These are phyloP conservation scores for Neolecta irregularis DNA, from an alignment of 1,139 yeast genomes.

Conservation along the genomic window DNA sequence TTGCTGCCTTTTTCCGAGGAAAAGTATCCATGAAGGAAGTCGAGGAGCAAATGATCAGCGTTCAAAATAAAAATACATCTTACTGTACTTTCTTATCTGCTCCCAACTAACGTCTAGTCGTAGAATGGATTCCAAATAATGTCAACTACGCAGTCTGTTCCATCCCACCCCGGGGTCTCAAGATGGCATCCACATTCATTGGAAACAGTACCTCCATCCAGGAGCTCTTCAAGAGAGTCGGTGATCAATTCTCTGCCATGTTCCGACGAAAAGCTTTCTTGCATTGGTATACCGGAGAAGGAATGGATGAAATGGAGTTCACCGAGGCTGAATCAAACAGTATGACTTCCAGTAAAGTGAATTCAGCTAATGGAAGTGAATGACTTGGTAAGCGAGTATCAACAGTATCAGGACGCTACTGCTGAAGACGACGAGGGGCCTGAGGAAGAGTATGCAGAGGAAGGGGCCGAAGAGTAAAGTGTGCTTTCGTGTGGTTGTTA, in stretches of 20 bases:
- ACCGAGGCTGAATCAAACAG: conserved; percentile 32
- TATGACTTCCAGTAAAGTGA: background rate
- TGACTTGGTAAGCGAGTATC: conserved; percentile 26
- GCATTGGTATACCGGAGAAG: conserved; percentile 34
- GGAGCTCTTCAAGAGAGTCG: conserved; percentile 29
- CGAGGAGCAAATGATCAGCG: conserved; percentile 28
- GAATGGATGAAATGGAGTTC: conserved; percentile 34
- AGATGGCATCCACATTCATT: conserved; percentile 31
- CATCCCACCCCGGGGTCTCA: conserved; percentile 29
- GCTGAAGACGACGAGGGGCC: conserved; percentile 25
- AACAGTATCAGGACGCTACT: conserved; percentile 32
- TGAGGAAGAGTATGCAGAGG: conserved; percentile 20
- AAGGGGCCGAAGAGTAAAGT: conserved; percentile 7
- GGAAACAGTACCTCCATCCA: conserved; percentile 34
- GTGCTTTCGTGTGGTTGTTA: too few species aligned
- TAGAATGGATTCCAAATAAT: conserved; percentile 94
- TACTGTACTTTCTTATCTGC: conserved; percentile 17
- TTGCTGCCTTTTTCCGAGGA: conserved; percentile 33
- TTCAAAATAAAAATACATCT: conserved; percentile 26
- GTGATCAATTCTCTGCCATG: conserved; percentile 31
- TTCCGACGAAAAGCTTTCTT: conserved; percentile 32
- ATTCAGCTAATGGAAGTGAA: background rate
- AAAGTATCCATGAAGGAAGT: conserved; percentile 32
- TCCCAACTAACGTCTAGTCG: conserved; percentile 23
- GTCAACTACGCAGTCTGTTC: conserved; percentile 49